phyloP scores from a whole-genome alignment of 352 stramenopile species.

The Phytopythium ostracodes region DNA sequence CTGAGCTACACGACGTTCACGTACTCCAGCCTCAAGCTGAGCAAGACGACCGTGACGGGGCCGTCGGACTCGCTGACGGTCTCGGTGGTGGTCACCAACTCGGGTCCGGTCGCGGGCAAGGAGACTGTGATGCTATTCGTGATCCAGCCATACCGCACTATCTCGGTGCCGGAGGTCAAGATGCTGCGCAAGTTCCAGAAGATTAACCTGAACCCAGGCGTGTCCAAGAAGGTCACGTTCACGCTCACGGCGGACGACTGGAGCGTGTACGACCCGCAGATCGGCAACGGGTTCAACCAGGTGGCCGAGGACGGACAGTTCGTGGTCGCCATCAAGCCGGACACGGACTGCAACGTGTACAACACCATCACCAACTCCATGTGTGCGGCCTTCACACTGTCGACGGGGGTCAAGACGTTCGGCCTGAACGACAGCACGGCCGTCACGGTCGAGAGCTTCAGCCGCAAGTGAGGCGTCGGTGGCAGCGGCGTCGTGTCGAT shows the following conservation, averaged over 20 bases:
- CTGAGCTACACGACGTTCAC: conserved; percentile 70
- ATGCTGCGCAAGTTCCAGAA: conserved; percentile 79
- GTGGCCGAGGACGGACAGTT: conserved; percentile 69
- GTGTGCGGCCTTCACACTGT: conserved; percentile 41
- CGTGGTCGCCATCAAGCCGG: conserved; percentile 59
- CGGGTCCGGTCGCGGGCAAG: conserved; percentile 45
- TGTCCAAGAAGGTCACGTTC: conserved; percentile 35
- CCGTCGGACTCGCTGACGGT: conserved; percentile 27
- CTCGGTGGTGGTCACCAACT: conserved; percentile 71
- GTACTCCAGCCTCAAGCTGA: conserved; percentile 44
- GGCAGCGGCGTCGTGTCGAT: no score
- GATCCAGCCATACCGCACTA: conserved; percentile 50
- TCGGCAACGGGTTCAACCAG: conserved; percentile 50
- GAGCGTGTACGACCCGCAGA: conserved; percentile 60
- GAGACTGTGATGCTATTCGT: conserved; percentile 81
- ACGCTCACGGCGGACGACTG: conserved; percentile 48
- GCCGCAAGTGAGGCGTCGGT: conserved; percentile 1
- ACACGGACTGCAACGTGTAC: conserved; percentile 75
- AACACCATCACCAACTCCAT: conserved; percentile 30
- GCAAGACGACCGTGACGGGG: conserved; percentile 25
- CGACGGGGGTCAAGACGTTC: conserved; percentile 23
- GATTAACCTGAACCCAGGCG: conserved; percentile 45
- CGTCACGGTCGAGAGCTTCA: conserved; percentile 10
- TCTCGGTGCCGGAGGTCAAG: conserved; percentile 75
- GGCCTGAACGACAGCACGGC: conserved; percentile 15